These are phyloP conservation scores for Aspergillus quadrilineatus DNA, from an alignment of 2,329 filamentous ascomycete species.

Conservation along the genomic window DNA sequence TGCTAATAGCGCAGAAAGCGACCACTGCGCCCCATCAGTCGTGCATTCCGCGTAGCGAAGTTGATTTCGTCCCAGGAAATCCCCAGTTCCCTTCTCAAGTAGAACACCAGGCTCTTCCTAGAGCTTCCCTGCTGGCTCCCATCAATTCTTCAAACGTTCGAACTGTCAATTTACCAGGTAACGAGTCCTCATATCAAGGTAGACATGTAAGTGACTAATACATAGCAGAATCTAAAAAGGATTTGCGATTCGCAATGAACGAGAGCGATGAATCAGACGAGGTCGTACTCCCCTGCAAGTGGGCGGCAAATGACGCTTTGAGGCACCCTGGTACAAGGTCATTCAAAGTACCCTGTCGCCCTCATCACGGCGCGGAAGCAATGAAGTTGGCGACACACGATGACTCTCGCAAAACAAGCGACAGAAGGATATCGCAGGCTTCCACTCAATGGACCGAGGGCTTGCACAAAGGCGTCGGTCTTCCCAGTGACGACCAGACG, in stretches of 20 bases:
- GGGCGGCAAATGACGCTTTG: not conserved
- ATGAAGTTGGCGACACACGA: not conserved
- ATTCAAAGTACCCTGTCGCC: too few species aligned
- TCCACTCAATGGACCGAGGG: not conserved
- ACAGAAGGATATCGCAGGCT: slow-evolving; percentile 5
- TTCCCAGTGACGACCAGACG: not conserved
- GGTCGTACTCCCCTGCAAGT: slow-evolving; percentile 18
- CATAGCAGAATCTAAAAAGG: not conserved
- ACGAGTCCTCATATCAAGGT: too few species aligned
- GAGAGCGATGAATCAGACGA: slow-evolving; percentile 24
- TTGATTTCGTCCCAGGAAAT: not conserved
- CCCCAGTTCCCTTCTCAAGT: not conserved
- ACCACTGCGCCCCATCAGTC: not conserved
- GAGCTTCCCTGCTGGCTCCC: not conserved
- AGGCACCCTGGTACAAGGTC: not conserved
- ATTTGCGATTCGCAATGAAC: slow-evolving; percentile 6
- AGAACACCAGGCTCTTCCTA: not conserved
- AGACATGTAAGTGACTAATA: not conserved
- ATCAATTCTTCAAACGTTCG: not conserved
- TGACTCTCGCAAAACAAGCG: not conserved
- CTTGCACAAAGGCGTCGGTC: slow-evolving; percentile 3
- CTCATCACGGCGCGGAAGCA: too few species aligned
- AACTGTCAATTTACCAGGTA: not conserved
- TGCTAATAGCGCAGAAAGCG: not conserved
- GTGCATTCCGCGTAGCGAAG: not conserved